Base-by-base conservation (phyloP, 1,284 basidiomycete genomes). In the Trametes polyzona region DNA sequence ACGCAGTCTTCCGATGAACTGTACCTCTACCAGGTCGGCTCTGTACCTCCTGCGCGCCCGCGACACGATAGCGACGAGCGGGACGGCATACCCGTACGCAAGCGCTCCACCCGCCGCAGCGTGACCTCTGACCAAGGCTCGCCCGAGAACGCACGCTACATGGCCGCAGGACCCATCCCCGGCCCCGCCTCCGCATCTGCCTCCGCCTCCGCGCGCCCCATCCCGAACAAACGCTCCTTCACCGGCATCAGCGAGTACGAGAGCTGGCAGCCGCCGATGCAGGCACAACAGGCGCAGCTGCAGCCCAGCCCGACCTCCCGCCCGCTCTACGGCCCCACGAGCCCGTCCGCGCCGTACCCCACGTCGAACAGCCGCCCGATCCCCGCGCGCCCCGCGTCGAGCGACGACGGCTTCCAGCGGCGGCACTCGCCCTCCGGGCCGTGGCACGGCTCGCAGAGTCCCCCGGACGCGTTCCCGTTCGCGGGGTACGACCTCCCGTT, bases 61-160 rank as follows among this genome's bases (percentile, higher is more conserved):
- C 61, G 47, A 12, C 52, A 24, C 40, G 54, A 63, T 17, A 58
- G 47, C 32, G 62, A 65, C 19, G 59, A 66, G 21, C 19, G 50
- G 10, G 44, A 40, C 11, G 59, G 61, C 27, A 64, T 62, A 12
- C 59, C 52, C 9, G 46, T 55, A n/a, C 58, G 58, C 23, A 23
- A 41, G 19, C 61, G 62, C 5, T 52, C 58, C 17, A 40, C 64
- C 2, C 59, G 63, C 50, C 65, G 62, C n/a, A 60, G 42, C 30
- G 44, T 56, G 39, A 35, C 53, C 21, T 54, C 60, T 9, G 65
- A 65, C 40, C 67, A 67, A 21, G 62, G 61, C 36, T 67, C 67
- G 1, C 67, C 68, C 5, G 68, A 69, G 61, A 62, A 51, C 43
- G 30, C 56, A 30, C 60, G 64, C 24, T 55, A 61, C n/a, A 56